phyloP scores from a whole-genome alignment of 352 stramenopile genomes.

The Phytophthora aleatoria region DNA sequence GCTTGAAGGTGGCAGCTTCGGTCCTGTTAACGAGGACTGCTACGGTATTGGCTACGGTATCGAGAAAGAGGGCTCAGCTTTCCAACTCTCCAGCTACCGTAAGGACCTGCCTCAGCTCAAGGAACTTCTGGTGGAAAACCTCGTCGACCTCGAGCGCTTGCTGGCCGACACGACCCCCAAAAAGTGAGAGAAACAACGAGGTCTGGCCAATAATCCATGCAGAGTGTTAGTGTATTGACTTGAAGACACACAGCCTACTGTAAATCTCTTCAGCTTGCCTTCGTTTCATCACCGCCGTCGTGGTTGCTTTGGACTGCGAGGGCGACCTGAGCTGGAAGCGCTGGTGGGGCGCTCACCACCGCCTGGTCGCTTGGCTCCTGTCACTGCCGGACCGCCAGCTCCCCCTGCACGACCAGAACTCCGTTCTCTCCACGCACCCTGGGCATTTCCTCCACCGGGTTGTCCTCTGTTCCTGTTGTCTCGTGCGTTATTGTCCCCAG shows the following conservation, averaged over 20 bases:
- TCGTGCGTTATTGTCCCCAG: constrained; percentile 34
- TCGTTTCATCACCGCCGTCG: constrained; percentile 32
- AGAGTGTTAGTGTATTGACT: constrained; percentile 10
- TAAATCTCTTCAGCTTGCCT: neutral
- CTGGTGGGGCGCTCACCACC: constrained; percentile 36
- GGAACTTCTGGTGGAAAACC: constrained; percentile 74
- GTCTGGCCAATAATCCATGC: no score
- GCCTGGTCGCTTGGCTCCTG: constrained; percentile 39
- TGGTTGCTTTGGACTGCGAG: constrained; percentile 46
- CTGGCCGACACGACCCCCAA: constrained; percentile 48
- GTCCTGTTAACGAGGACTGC: constrained; percentile 88
- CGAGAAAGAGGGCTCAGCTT: constrained; percentile 79
- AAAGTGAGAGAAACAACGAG: constrained; percentile 17
- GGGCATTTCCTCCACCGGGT: constrained; percentile 24
- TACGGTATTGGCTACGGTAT: constrained; percentile 92
- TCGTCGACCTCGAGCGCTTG: constrained; percentile 73
- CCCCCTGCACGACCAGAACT: constrained; percentile 33
- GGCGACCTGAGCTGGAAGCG: constrained; percentile 31
- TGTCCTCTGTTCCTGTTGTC: constrained; percentile 30
- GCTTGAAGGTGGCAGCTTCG: constrained; percentile 89
- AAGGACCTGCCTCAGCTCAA: constrained; percentile 75
- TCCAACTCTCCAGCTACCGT: constrained; percentile 88
- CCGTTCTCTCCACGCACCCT: constrained; percentile 49
- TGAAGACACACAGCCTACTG: constrained; percentile 1
- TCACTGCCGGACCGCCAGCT: constrained; percentile 22